Percentiles rank a stretch among this genome's conserved stretches.
These are phyloP conservation scores for Oemleria cerasiformis DNA, from an alignment of 306 rosid genomes.

Conservation along the genomic window DNA sequence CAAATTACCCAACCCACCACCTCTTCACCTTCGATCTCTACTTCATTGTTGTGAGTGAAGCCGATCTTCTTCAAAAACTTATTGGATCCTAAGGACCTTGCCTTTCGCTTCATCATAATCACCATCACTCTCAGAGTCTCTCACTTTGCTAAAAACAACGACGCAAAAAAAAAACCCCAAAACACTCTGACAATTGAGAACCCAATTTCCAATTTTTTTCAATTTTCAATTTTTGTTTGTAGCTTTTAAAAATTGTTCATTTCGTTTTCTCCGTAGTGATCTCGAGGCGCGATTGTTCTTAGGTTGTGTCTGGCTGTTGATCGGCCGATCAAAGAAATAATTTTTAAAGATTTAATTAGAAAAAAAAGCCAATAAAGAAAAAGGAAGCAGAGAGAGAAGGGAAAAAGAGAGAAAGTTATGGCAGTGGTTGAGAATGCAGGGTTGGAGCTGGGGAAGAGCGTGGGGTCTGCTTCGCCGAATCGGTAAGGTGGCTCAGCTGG, in stretches of 20 bases:
- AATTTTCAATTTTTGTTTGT: neutral
- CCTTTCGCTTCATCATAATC: neutral
- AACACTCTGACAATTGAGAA: neutral
- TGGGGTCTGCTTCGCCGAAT: slow-evolving; percentile 30
- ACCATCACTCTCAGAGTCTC: neutral
- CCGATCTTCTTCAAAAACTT: neutral
- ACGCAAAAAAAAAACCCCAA: slow-evolving; percentile 2
- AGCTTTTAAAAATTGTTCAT: neutral
- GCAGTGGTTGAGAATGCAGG: slow-evolving; percentile 44
- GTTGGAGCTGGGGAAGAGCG: slow-evolving; percentile 27
- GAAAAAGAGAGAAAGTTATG: slow-evolving; percentile 13
- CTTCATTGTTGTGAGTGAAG: slow-evolving; percentile 3
- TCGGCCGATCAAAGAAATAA: slow-evolving; percentile 2
- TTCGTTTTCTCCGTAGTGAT: slow-evolving; percentile 29
- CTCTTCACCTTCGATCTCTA: too few species aligned
- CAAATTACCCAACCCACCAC: too few species aligned
- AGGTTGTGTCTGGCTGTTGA: slow-evolving; percentile 19
- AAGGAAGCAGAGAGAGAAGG: neutral
- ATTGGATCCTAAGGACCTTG: neutral
- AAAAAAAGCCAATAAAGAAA: neutral
- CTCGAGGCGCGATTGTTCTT: slow-evolving; percentile 22
- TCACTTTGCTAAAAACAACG: neutral
- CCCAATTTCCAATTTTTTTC: neutral
- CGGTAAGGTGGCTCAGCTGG: slow-evolving; percentile 16
- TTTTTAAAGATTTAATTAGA: neutral